Base-by-base conservation (phyloP, 2,329 filamentous ascomycete genomes). In the Phaeomoniella chlamydospora region DNA sequence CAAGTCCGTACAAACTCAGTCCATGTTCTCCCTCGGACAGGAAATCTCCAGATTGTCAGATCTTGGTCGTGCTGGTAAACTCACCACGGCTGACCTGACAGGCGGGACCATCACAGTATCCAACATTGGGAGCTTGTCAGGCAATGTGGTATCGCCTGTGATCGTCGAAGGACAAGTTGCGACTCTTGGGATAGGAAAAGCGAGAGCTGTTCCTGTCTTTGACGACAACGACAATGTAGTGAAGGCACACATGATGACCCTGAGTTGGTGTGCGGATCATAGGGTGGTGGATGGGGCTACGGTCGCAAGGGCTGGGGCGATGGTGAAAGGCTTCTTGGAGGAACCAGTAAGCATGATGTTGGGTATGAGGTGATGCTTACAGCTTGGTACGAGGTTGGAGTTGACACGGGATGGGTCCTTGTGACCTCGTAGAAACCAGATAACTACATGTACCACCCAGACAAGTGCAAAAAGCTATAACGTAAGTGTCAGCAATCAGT, bases 201-300 rank as follows among this genome's bases (percentile, higher is more conserved):
- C 86, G 55, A 80, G 78, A 48, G 71, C 74, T 1, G 72, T 94
- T 18, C 90, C 90, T 9, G 80, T 84, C 2, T 96, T 96, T 57
- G 61, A 65, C 39, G 58, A 62, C 2, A 52, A 58, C 2, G 53
- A 47, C 5, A 71, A 57, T 53, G 64, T 96, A 10, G 68, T 87
- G 10, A 76, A 74, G 59, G 82, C 76, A 55, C 79, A 92, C 50
- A 71, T 92, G 41, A 79, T 80, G 54, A 86, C 92, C 52, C 85
- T 96, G 48, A 96, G 87, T 59, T 96, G 88, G 88, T 88, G 83
- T 55, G 88, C 88, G 4, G 87, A 96, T 58, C 90, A 98, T 59
- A 69, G 90, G 14, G 82, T 96, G 37, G 77, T 96, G 33, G 90
- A 98, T 58, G 90, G 90, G 2, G 88, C 88, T 33, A 94, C 87